Evolutionary conservation across 2,329 filamentous ascomycete genomes (phyloP).

Genomic region (Akanthomyces uredinophilus): DNA sequence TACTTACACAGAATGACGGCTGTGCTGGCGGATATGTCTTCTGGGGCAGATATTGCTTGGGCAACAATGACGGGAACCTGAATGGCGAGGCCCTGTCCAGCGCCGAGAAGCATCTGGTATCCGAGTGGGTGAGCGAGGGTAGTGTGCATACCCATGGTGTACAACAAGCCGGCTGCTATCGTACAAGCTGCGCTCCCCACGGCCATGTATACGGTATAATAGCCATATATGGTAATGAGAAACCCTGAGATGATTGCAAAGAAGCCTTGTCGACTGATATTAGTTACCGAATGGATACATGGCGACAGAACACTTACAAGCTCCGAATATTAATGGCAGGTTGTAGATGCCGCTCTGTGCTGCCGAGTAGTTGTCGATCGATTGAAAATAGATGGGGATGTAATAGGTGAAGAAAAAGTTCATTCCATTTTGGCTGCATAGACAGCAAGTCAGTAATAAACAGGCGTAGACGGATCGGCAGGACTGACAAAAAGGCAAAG

Average conservation of each 20-base stretch:
- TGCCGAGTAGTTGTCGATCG: slow-evolving; percentile 29
- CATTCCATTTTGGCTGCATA: not conserved
- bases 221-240: not conserved
- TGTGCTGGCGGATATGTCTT: not conserved
- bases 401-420: slow-evolving; percentile 25
- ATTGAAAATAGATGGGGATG: slow-evolving; percentile 30
- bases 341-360: slow-evolving; percentile 32
- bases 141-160: slow-evolving; percentile 3
- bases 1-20: slow-evolving; percentile 3
- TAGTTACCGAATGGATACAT: not conserved
- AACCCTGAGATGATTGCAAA: slow-evolving; percentile 2
- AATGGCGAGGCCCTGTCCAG: not conserved
- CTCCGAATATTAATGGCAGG: slow-evolving; percentile 28
- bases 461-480: not conserved
- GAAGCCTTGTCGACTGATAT: not conserved
- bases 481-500: not conserved
- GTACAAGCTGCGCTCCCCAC: not conserved
- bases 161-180: not conserved
- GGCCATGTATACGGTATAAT: not conserved
- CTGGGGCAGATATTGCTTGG: not conserved
- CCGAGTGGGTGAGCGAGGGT: not conserved
- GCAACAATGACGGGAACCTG: slow-evolving; percentile 9
- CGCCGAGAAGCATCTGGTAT: not conserved
- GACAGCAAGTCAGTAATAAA: not conserved
- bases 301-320: not conserved